Conservation (phyloP, 2,329 filamentous ascomycete genomes). For the Clonostachys byssicola region DNA sequence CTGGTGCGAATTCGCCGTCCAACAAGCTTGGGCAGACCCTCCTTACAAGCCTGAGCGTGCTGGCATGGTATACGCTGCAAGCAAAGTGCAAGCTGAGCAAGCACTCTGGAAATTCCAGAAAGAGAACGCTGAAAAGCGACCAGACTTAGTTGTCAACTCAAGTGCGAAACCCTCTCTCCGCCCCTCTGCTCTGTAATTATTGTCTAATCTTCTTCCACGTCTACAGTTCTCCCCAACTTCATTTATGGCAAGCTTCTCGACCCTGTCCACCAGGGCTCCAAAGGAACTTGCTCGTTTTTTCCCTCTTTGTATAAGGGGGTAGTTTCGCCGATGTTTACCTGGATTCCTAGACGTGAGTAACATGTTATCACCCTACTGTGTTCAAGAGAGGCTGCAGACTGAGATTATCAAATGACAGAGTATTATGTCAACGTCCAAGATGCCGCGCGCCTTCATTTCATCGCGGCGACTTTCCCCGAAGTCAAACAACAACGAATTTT, state of each 20-base stretch:
- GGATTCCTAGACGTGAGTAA: too few species aligned
- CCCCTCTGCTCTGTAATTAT: not conserved
- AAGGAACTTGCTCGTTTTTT: constrained; percentile 12
- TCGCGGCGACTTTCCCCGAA: constrained; percentile 38
- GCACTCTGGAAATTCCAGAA: constrained; percentile 23
- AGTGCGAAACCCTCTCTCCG: not conserved
- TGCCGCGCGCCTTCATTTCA: constrained; percentile 44
- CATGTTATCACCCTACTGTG: too few species aligned
- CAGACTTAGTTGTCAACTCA: constrained; percentile 12
- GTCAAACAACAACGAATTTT: constrained; percentile 47
- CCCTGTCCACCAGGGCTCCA: constrained; percentile 8
- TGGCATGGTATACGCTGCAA: constrained; percentile 21
- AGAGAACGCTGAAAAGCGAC: constrained; percentile 11
- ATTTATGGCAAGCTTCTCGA: constrained; percentile 17
- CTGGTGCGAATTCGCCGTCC: constrained; percentile 26
- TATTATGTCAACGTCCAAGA: constrained; percentile 43
- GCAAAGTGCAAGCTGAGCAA: constrained; percentile 25
- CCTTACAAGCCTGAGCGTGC: constrained; percentile 18
- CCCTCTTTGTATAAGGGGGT: constrained; percentile 12
- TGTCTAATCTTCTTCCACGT: not conserved
- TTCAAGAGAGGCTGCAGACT: too few species aligned
- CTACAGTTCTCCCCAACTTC: constrained; percentile 16
- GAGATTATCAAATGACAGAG: constrained; percentile 17
- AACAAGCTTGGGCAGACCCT: constrained; percentile 24
- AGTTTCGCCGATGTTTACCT: not conserved